Conservation (phyloP, 2,329 filamentous ascomycete species). For the Arthrobotrys sinensis region DNA sequence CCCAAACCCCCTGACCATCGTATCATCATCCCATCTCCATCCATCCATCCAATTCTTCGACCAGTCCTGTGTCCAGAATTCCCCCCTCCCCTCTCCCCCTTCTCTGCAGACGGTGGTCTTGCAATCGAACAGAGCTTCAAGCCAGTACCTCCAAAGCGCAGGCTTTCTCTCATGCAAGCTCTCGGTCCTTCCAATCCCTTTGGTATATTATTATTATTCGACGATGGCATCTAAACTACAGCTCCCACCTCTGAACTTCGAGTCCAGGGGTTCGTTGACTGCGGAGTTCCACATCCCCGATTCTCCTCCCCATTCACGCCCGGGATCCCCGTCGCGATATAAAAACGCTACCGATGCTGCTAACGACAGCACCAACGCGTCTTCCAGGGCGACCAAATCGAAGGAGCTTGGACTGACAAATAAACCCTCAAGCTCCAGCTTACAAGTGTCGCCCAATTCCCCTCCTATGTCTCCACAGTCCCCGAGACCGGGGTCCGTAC, state of each 20-base stretch:
- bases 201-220: neutral
- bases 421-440: slow-evolving; percentile 52
- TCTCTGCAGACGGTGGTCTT: too few species aligned
- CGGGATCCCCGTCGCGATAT: slow-evolving; percentile 46
- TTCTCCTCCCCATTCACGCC: slow-evolving; percentile 57
- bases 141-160: slow-evolving; percentile 1
- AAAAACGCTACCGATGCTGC: slow-evolving; percentile 15
- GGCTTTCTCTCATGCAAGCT: slow-evolving; percentile 9
- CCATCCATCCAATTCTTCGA: neutral
- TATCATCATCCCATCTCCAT: slow-evolving; percentile 8
- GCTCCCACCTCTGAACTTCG: slow-evolving; percentile 56
- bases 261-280: slow-evolving; percentile 52
- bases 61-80: too few species aligned
- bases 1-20: slow-evolving; percentile 9
- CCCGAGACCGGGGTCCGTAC: slow-evolving; percentile 53
- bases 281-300: slow-evolving; percentile 59
- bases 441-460: slow-evolving; percentile 57
- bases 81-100: too few species aligned
- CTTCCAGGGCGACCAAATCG: slow-evolving; percentile 11
- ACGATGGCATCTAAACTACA: slow-evolving; percentile 60
- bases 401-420: slow-evolving; percentile 27
- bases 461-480: slow-evolving; percentile 59
- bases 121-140: neutral
- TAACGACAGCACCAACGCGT: slow-evolving; percentile 37
- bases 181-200: neutral